Evolutionary conservation across 176 grass and related monocot genomes (phyloP).

Genomic region (Ensete glaucum): DNA sequence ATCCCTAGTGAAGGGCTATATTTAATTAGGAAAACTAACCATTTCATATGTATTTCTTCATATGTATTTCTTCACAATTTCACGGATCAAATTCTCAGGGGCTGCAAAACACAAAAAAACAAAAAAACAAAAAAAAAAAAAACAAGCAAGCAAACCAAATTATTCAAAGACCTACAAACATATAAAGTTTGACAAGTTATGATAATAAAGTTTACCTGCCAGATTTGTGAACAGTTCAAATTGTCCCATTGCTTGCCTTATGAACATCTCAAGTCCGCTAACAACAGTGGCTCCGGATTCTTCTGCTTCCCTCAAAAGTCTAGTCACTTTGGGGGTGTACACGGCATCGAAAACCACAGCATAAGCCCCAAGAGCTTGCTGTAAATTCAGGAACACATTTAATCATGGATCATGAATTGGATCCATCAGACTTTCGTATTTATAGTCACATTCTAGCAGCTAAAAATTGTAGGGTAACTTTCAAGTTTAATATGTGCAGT

Average conservation of each 20-base stretch:
- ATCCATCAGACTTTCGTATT: neutral
- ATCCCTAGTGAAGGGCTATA: neutral
- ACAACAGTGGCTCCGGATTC: conserved; percentile 75
- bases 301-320: conserved; percentile 71
- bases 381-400: conserved; percentile 18
- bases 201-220: conserved; percentile 33
- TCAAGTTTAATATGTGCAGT: neutral
- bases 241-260: conserved; percentile 86
- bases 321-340: conserved; percentile 88
- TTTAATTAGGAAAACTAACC: conserved; percentile 37
- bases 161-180: neutral
- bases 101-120: conserved; percentile 33
- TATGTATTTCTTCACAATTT: conserved; percentile 63
- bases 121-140: conserved; percentile 10
- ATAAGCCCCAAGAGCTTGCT: conserved; percentile 86
- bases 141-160: neutral
- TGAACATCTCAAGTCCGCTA: conserved; percentile 98
- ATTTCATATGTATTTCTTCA: conserved; percentile 48
- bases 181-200: neutral
- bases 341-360: conserved; percentile 88
- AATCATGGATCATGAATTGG: neutral
- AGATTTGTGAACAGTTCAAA: conserved; percentile 85
- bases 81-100: conserved; percentile 65
- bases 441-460: neutral
- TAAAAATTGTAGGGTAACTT: neutral